Percentiles rank a stretch among this genome's conserved stretches.
These are phyloP conservation scores for Beta lomatogona DNA, from an alignment of 179 eudicot species.

Conservation along the genomic window DNA sequence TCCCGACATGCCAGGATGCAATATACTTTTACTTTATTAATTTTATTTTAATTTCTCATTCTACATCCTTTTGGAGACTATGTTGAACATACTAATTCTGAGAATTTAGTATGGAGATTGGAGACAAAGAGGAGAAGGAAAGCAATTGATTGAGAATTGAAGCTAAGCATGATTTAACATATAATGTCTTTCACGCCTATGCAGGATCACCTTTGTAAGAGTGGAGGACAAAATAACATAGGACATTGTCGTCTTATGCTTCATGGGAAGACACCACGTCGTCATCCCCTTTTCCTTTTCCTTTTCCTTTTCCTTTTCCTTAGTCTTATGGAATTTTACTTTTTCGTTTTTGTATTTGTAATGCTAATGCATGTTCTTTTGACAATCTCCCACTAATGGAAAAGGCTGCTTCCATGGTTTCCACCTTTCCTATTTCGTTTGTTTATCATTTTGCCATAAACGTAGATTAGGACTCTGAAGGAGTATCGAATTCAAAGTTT, in stretches of 20 bases:
- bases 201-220: conserved; percentile 16
- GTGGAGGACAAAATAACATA: conserved; percentile 38
- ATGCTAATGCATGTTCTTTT: background rate
- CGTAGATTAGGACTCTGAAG: too few species aligned
- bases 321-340: conserved; percentile 20
- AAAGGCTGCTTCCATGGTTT: conserved; percentile 21
- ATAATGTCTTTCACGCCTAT: background rate
- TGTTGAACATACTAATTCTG: too few species aligned
- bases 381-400: conserved; percentile 22
- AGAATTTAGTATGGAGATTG: too few species aligned
- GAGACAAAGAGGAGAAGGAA: background rate
- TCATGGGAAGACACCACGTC: conserved; percentile 32
- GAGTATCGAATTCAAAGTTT: too few species aligned
- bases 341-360: conserved; percentile 7
- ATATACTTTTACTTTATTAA: too few species aligned
- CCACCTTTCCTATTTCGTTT: conserved; percentile 6
- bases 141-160: background rate
- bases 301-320: background rate
- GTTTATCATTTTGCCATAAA: background rate
- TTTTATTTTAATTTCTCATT: too few species aligned
- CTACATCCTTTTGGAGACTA: too few species aligned
- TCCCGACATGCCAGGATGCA: too few species aligned
- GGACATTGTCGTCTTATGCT: conserved; percentile 31
- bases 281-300: conserved; percentile 24
- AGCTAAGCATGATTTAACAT: background rate